Evolutionary conservation across 495 filamentous ascomycete genomes (phyloP), one percentile per base, ranked within the genome.

Genomic region (Hyaloscypha variabilis): DNA sequence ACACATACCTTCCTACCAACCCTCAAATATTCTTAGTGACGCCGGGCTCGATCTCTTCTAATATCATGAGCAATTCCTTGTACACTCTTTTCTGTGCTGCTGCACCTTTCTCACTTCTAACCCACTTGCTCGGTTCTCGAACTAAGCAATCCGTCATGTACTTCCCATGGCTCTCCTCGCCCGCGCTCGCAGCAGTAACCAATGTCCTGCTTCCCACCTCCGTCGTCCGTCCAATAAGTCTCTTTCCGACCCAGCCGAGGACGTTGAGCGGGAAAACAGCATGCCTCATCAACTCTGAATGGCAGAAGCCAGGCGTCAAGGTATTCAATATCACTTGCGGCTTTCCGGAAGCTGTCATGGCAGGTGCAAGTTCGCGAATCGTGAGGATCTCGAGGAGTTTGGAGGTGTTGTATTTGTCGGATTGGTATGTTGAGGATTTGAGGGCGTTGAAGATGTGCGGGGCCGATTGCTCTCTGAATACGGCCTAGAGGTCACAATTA

Each of bases 331-430:
- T 77, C 21, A 90, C 82, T 46, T 50, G 31, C 0, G 69, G 66
- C 24, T 64, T 64, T 17, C 23, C 58, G 29, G 66, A 65, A 26
- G 60, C 34, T 21, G 67, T 61, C 31, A 78, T 58, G 34, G 52
- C 53, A 8, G 66, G 63, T 3, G 81, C 81, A 0, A 89, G 71
- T 58, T 82, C 77, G 21, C 79, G 78, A 11, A 82, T 72, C 1
- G 78, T 64, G 13, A 87, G 67, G 2, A 86, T 67, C 53, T 79
- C 77, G 6, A 89, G 67, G 0, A 89, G 73, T 69, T 88, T 88
- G 11, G 80, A 80, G 2, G 79, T 42, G n/a, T 68, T 70, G 63
- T 89, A 85, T 30, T 62, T 60, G 30, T 65, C 62, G 14, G 23
- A 28, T 50, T 62, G 58, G 36, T 67, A 34, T 17, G 50, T 62